These are phyloP conservation scores for Saksenaea vasiformis DNA, from an alignment of 371 early-diverging fungal genomes.

Conservation along the genomic window DNA sequence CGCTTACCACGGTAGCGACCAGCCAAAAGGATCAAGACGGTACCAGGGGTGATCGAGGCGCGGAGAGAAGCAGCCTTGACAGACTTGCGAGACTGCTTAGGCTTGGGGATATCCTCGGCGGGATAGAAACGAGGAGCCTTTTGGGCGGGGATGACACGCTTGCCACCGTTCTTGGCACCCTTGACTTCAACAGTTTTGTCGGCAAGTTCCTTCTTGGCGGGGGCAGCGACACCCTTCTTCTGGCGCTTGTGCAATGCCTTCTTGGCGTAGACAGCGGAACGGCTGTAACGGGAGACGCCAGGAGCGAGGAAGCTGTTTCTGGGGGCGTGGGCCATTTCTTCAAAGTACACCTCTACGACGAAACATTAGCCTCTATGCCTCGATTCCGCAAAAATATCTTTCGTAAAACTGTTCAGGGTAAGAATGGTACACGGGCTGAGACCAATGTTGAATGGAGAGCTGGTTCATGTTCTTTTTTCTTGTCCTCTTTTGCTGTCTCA, in stretches of 20 bases:
- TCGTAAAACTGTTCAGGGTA: neutral
- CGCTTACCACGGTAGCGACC: constrained; percentile 98
- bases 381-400: neutral
- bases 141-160: constrained; percentile 72
- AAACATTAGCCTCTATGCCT: neutral
- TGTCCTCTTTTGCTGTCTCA: neutral
- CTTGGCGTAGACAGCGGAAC: constrained; percentile 79
- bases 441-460: neutral
- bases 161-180: constrained; percentile 85
- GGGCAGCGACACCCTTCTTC: constrained; percentile 57
- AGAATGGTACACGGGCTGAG: neutral
- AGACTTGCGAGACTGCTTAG: constrained; percentile 86
- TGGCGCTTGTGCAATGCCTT: constrained; percentile 85
- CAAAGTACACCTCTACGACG: constrained; percentile 3
- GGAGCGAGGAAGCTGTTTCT: constrained; percentile 80
- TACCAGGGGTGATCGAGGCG: constrained; percentile 93
- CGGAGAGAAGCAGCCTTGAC: constrained; percentile 77
- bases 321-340: constrained; percentile 64
- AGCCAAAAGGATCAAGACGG: constrained; percentile 95
- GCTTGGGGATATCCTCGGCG: constrained; percentile 80
- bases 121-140: constrained; percentile 86
- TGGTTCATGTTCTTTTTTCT: neutral
- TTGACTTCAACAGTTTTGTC: constrained; percentile 76
- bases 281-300: constrained; percentile 84
- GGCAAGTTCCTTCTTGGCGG: constrained; percentile 54